Conservation (phyloP, 2,329 filamentous ascomycete species). For the Colletotrichum sansevieriae region DNA sequence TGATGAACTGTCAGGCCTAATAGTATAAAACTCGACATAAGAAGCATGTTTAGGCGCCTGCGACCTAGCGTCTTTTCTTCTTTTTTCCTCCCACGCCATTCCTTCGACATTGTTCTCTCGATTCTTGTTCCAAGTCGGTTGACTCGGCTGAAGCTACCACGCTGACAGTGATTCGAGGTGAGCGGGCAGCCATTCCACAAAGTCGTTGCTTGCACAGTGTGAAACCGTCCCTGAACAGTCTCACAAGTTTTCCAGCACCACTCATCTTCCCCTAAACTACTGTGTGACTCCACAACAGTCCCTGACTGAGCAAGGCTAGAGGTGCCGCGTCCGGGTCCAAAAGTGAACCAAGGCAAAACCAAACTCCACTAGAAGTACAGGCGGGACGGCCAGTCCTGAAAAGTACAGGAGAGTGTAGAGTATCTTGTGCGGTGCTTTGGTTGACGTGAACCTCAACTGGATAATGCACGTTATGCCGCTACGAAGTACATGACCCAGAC, state of each 20-base stretch:
- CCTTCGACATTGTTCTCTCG: constrained; percentile 11
- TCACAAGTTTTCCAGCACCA: no score
- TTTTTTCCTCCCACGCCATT: background rate
- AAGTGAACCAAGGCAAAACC: background rate
- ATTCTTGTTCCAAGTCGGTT: constrained; percentile 1
- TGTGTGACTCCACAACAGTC: background rate
- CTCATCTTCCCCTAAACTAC: no score
- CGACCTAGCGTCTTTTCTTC: constrained; percentile 20
- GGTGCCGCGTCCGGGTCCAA: background rate
- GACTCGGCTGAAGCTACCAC: background rate
- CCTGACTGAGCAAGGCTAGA: constrained; percentile 11
- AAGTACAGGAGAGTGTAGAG: background rate
- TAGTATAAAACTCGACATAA: background rate
- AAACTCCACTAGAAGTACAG: constrained; percentile 1
- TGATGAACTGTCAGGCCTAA: background rate
- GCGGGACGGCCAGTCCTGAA: constrained; percentile 4
- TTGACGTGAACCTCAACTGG: background rate
- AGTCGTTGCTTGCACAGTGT: constrained; percentile 9
- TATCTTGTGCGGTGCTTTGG: background rate
- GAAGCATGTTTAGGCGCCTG: constrained; percentile 19
- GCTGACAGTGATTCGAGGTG: constrained; percentile 4
- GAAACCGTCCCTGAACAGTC: background rate
- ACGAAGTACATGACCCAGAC: background rate
- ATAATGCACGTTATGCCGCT: background rate
- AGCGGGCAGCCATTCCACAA: background rate